Evolutionary conservation across 768 basidiomycete genomes (phyloP).

Genomic region (Leccinellum rugosiceps): DNA sequence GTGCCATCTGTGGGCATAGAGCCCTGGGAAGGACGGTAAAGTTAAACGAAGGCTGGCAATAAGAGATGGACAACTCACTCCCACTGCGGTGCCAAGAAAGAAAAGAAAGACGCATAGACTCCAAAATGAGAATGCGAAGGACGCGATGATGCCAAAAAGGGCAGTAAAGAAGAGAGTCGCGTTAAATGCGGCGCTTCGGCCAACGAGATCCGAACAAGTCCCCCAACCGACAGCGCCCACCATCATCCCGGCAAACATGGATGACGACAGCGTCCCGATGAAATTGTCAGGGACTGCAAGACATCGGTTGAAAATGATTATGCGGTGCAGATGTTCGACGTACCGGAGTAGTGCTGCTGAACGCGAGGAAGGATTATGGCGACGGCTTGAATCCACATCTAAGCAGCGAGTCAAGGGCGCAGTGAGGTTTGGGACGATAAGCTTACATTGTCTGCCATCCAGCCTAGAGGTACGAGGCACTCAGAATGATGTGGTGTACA

Average conservation of each 20-base stretch:
- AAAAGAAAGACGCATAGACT: slow-evolving; percentile 77
- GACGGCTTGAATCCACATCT: slow-evolving; percentile 94
- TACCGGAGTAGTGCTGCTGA: slow-evolving; percentile 82
- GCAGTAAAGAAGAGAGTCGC: slow-evolving; percentile 88
- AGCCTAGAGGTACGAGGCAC: slow-evolving; percentile 47
- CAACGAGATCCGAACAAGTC: slow-evolving; percentile 86
- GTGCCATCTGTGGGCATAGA: slow-evolving; percentile 98
- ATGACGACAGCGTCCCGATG: slow-evolving; percentile 81
- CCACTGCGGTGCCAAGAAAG: slow-evolving; percentile 88
- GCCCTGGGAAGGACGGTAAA: slow-evolving; percentile 46
- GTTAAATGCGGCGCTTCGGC: slow-evolving; percentile 89
- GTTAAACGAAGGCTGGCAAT: neutral
- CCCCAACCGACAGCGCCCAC: slow-evolving; percentile 91
- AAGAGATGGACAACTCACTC: slow-evolving; percentile 49
- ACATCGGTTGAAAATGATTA: slow-evolving; percentile 15
- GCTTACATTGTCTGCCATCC: slow-evolving; percentile 90
- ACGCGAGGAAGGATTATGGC: slow-evolving; percentile 96
- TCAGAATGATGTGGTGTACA: neutral
- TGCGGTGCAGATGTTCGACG: slow-evolving; percentile 18
- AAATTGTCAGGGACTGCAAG: slow-evolving; percentile 63
- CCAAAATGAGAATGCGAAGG: slow-evolving; percentile 65
- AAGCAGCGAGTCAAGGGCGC: slow-evolving; percentile 27
- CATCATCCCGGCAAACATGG: slow-evolving; percentile 98
- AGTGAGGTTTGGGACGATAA: neutral
- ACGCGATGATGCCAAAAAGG: slow-evolving; percentile 79